Evolutionary conservation across 108 stramenopile species (phyloP).

Genomic region (Epithemia pelagica): DNA sequence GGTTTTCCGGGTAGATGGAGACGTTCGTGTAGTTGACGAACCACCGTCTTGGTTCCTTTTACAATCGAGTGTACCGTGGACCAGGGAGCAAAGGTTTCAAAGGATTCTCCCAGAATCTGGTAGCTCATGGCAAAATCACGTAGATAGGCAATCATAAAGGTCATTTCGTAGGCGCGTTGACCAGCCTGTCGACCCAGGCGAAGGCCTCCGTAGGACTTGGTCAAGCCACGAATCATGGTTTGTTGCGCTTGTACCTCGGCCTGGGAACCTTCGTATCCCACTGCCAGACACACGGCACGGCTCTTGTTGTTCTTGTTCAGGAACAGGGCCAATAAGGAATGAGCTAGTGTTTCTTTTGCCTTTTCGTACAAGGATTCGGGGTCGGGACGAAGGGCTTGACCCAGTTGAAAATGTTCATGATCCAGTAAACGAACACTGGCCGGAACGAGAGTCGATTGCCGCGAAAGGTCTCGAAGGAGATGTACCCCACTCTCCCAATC

Average conservation of each 20-base stretch:
- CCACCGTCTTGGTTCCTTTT: constrained; percentile 53
- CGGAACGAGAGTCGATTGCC: constrained; percentile 43
- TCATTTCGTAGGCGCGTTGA: constrained; percentile 84
- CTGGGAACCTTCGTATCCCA: constrained; percentile 76
- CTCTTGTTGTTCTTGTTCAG: constrained; percentile 3
- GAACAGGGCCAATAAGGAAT: neutral
- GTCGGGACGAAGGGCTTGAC: constrained; percentile 74
- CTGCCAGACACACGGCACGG: constrained; percentile 77
- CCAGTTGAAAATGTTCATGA: constrained; percentile 89
- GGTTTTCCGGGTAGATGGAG: constrained; percentile 72
- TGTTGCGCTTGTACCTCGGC: constrained; percentile 67
- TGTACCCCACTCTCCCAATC: constrained; percentile 67
- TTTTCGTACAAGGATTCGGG: constrained; percentile 22
- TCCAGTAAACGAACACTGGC: constrained; percentile 87
- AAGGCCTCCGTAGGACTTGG: constrained; percentile 56
- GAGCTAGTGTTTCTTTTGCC: constrained; percentile 10
- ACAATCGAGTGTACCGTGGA: constrained; percentile 59
- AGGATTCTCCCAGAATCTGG: constrained; percentile 82
- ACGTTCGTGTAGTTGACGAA: constrained; percentile 49
- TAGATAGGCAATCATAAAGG: constrained; percentile 92
- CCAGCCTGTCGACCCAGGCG: constrained; percentile 69
- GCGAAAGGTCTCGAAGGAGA: constrained; percentile 65
- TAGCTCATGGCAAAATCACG: constrained; percentile 92
- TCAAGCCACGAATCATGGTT: constrained; percentile 32
- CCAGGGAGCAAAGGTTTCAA: constrained; percentile 93